Evolutionary conservation across 2,329 filamentous ascomycete species (phyloP), one percentile per base, ranked within the genome.

Genomic region (Aureobasidium sp.): DNA sequence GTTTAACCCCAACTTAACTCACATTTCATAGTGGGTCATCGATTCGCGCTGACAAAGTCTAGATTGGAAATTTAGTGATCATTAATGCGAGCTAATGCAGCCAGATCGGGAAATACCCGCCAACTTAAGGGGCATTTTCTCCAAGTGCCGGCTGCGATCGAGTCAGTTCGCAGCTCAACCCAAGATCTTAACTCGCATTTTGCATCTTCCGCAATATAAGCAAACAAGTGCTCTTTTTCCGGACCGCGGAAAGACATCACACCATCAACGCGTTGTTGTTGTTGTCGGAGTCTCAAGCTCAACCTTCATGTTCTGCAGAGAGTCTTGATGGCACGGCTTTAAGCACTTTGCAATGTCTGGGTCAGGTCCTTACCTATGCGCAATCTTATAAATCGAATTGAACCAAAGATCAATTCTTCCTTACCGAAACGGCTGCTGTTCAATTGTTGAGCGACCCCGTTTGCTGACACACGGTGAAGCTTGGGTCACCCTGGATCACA

Each of bases 31-130:
- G 55, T 32, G 55, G 55, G 43, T 59, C 55, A 37, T 20, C 32
- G 43, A 37, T 47, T 20, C n/a, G 34, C 39, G 53, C 53, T 57
- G 39, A 57, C 53, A 57, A 57, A 57, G 53, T 44, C 53, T 15
- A 46, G 41, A 57, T 34, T 26, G 41, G 53, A 27, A 26, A 57
- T 46, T 57, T 55, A 57, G 41, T 46, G 27, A 20, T 27, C 43
- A 59, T 59, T 59, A 59, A 59, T 27, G 24, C 10, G 29, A 17
- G 20, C 24, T 57, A 26, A 17, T 1, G 5, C 2, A 1, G 6
- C 12, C n/a, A 36, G 39, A 57, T 57, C 53, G 53, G 27, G 53
- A 57, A 32, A 46, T 34, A 13, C n/a, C 20, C 20, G 7, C 39
- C 39, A 29, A 26, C 37, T 57, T 27, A 32, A 29, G 17, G 9